Conservation (phyloP, 2,329 filamentous ascomycete species). For the Calycina herbarum region DNA sequence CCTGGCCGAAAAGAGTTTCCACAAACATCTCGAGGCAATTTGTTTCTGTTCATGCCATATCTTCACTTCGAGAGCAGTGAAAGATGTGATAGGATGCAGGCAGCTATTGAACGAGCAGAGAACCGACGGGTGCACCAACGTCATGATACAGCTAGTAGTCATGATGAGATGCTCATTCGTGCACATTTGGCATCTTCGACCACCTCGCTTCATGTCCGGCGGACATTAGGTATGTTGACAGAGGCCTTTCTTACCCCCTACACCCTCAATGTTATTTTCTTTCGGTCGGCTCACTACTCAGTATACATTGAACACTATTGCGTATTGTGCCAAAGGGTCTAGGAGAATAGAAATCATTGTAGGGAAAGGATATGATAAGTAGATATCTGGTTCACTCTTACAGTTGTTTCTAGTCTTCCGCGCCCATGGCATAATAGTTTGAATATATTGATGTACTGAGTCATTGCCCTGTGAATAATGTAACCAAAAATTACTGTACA, state of each 20-base stretch:
- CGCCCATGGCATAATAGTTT: background rate
- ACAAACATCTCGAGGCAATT: conserved; percentile 22
- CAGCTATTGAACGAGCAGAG: conserved; percentile 31
- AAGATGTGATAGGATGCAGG: conserved; percentile 30
- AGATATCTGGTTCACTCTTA: conserved; percentile 1
- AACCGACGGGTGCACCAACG: conserved; percentile 15
- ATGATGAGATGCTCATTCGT: conserved; percentile 34
- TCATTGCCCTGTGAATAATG: background rate
- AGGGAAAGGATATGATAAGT: background rate
- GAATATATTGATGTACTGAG: background rate
- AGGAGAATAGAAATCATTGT: conserved; percentile 2
- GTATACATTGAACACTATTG: background rate
- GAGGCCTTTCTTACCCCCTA: background rate
- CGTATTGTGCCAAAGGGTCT: background rate
- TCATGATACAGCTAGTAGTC: conserved; percentile 23
- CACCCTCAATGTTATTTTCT: too few species aligned
- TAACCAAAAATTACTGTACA: background rate
- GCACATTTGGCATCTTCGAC: conserved; percentile 27
- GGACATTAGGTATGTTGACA: conserved; percentile 41
- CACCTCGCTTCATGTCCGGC: conserved; percentile 45
- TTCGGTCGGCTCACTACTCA: background rate
- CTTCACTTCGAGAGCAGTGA: conserved; percentile 32
- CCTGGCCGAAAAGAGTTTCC: conserved; percentile 20
- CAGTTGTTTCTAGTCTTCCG: background rate
- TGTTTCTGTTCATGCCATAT: conserved; percentile 33